phyloP scores from a whole-genome alignment of 2,329 filamentous ascomycete species.

The Aspergillus tamarii region DNA sequence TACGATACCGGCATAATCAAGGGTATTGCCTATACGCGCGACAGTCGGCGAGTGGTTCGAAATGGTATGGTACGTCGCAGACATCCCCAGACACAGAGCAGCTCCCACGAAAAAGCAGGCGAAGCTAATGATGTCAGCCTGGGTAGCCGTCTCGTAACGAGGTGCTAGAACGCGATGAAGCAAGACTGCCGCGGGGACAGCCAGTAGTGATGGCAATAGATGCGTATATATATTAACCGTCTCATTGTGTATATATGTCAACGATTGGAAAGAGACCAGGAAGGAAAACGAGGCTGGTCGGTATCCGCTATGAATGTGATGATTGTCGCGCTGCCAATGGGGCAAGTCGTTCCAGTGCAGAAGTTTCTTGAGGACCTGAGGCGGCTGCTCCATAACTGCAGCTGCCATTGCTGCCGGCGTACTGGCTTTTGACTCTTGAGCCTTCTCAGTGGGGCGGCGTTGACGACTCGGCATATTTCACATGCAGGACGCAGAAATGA shows the following conservation, averaged over 20 bases:
- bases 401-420: conserved; percentile 29
- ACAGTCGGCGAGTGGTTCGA: conserved; percentile 81
- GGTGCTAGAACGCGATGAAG: conserved; percentile 64
- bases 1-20: conserved; percentile 95
- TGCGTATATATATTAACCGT: conserved; percentile 75
- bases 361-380: conserved; percentile 36
- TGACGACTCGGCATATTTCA: conserved; percentile 37
- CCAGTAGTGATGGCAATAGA: conserved; percentile 66
- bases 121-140: conserved; percentile 71
- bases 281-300: conserved; percentile 66
- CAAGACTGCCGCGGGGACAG: conserved; percentile 55
- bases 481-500: conserved; percentile 17
- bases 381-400: conserved; percentile 33
- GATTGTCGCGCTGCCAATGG: conserved; percentile 65
- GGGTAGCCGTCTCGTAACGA: conserved; percentile 66
- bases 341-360: conserved; percentile 58
- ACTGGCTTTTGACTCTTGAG: conserved; percentile 25
- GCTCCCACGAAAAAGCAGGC: conserved; percentile 78
- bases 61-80: conserved; percentile 81
- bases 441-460: conserved; percentile 31
- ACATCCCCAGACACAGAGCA: conserved; percentile 74
- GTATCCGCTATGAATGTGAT: conserved; percentile 69
- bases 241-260: conserved; percentile 69
- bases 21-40: conserved; percentile 81
- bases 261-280: conserved; percentile 58